Conservation (phyloP, 306 rosid genomes). For the Vachellia pachyceras region DNA sequence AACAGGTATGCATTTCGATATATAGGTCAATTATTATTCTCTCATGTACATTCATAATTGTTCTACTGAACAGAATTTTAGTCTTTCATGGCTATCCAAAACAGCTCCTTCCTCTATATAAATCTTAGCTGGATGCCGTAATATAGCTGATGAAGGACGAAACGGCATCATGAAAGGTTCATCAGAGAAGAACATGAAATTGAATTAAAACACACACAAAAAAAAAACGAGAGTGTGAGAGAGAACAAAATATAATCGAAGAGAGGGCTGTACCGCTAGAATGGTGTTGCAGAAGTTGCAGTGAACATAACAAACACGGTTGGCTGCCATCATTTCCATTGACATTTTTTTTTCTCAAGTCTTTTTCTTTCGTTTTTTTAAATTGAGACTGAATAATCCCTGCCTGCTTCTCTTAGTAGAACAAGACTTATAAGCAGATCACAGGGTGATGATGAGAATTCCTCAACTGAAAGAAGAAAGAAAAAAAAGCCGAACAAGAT, state of each 20-base stretch:
- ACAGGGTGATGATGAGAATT: slow-evolving; percentile 22
- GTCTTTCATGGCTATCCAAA: slow-evolving; percentile 37
- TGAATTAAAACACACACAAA: background rate
- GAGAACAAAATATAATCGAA: slow-evolving; percentile 42
- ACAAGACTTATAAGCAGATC: slow-evolving; percentile 54
- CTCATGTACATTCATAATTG: slow-evolving; percentile 1
- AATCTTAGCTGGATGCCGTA: slow-evolving; percentile 47
- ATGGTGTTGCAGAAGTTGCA: slow-evolving; percentile 99
- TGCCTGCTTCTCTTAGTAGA: slow-evolving; percentile 29
- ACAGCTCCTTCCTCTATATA: slow-evolving; percentile 27
- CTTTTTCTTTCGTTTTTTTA: too few species aligned
- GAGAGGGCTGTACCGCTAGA: slow-evolving; percentile 77
- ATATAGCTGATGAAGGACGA: slow-evolving; percentile 43
- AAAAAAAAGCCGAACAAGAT: slow-evolving; percentile 4
- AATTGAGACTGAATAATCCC: slow-evolving; percentile 35
- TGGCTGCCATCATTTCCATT: slow-evolving; percentile 91
- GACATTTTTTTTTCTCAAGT: slow-evolving; percentile 51
- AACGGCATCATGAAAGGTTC: slow-evolving; percentile 38
- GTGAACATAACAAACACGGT: slow-evolving; percentile 99
- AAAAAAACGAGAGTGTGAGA: slow-evolving; percentile 28
- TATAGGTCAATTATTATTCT: slow-evolving; percentile 17
- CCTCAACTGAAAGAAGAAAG: slow-evolving; percentile 34
- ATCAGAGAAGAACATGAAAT: slow-evolving; percentile 31
- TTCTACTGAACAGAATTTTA: slow-evolving; percentile 39
- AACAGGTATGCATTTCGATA: slow-evolving; percentile 25